Percentiles rank a stretch among this genome's conserved stretches.
Conservation (phyloP, 202 grass and related monocot genomes). For the Carex sylvatica region DNA sequence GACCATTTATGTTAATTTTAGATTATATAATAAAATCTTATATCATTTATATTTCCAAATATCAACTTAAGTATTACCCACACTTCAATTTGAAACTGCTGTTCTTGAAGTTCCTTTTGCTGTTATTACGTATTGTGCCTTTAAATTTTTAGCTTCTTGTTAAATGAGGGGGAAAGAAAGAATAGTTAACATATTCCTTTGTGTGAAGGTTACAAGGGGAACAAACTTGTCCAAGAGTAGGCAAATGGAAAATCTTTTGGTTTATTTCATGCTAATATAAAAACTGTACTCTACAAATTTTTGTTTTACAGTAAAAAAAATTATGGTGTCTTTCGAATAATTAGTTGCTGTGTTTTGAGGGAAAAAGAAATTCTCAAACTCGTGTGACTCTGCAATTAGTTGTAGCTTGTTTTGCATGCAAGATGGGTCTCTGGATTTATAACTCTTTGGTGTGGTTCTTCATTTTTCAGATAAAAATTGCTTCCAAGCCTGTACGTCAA, state of each 20-base stretch:
- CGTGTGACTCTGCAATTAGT: not conserved
- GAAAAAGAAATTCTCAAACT: not conserved
- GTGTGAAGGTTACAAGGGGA: not conserved
- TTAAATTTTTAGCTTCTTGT: not conserved
- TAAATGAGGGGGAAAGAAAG: not conserved
- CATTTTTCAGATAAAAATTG: constrained; percentile 73
- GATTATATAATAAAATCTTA: not conserved
- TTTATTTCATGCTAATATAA: not conserved
- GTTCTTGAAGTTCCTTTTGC: not conserved
- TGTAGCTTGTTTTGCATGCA: not conserved
- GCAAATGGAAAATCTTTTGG: not conserved
- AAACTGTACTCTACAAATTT: not conserved
- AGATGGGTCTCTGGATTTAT: not conserved
- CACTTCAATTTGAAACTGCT: not conserved
- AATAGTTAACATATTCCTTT: not conserved
- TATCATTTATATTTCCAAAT: not conserved
- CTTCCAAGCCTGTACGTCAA: constrained; percentile 42
- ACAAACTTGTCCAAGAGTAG: not conserved
- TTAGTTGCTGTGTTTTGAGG: not conserved
- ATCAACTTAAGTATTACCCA: not conserved
- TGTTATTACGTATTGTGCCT: not conserved
- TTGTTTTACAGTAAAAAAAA: not conserved
- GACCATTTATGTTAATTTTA: not conserved
- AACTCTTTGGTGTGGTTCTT: not conserved
- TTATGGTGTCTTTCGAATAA: not conserved